Conservation (phyloP, 2,329 filamentous ascomycete genomes). For the Cladosporium sp. region DNA sequence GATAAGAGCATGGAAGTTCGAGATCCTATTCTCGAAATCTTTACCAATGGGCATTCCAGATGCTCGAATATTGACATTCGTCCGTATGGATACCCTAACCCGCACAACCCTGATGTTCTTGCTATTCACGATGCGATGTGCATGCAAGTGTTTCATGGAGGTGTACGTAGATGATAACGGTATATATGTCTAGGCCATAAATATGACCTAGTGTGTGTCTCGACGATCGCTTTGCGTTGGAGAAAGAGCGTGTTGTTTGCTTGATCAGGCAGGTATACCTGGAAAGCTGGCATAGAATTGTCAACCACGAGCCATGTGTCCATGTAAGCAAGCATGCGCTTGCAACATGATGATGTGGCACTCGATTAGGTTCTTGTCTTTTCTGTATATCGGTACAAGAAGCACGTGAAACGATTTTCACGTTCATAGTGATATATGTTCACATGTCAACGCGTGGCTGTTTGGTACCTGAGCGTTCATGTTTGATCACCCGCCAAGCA, state of each 20-base stretch:
- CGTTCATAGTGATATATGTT: background rate
- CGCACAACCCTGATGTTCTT: background rate
- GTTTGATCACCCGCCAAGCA: background rate
- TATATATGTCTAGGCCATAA: background rate
- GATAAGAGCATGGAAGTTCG: background rate
- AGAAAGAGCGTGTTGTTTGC: background rate
- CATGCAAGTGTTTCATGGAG: too few relatives aligned
- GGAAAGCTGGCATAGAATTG: background rate
- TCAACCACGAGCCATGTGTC: background rate
- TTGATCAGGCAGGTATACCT: background rate
- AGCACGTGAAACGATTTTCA: background rate
- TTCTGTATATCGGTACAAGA: background rate
- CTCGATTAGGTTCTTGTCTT: background rate
- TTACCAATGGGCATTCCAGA: background rate
- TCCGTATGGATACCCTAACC: background rate
- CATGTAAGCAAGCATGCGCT: background rate
- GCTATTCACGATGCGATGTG: background rate
- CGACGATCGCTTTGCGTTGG: background rate
- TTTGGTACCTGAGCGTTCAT: background rate
- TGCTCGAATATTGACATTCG: background rate
- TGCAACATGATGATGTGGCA: background rate
- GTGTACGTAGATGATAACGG: too few relatives aligned
- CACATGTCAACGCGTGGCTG: background rate
- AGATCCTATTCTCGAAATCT: background rate
- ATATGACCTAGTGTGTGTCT: too few relatives aligned